Conservation (phyloP, 805 yeast genomes). For the Myxozyma kluyveri region DNA sequence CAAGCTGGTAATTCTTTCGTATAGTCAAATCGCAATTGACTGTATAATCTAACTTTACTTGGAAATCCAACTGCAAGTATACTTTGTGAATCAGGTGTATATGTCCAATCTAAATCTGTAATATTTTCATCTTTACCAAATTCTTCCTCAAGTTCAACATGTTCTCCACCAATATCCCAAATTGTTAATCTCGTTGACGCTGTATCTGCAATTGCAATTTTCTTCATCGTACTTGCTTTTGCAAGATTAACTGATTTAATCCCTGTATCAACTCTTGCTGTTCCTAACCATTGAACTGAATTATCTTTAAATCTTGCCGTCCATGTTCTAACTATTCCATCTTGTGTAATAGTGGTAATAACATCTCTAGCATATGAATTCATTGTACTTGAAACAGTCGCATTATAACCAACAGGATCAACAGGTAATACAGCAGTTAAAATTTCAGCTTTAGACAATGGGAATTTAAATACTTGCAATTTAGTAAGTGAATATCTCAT, state of each 20-base stretch:
- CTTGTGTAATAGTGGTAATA: conserved; percentile 55
- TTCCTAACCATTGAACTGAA: conserved; percentile 53
- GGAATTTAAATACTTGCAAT: conserved; percentile 29
- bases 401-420: conserved; percentile 63
- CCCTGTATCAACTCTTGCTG: conserved; percentile 54
- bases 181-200: conserved; percentile 53
- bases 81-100: conserved; percentile 61
- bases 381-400: conserved; percentile 39
- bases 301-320: conserved; percentile 39
- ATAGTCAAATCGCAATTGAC: conserved; percentile 85
- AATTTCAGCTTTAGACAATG: conserved; percentile 38
- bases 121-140: conserved; percentile 44
- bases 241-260: conserved; percentile 52
- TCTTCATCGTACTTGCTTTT: conserved; percentile 72
- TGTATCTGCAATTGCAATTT: conserved; percentile 69
- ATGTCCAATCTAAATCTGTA: conserved; percentile 85
- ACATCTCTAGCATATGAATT: conserved; percentile 46
- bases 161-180: conserved; percentile 74
- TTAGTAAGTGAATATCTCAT: conserved; percentile 2
- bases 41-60: conserved; percentile 60
- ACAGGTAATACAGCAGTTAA: conserved; percentile 41
- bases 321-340: conserved; percentile 52
- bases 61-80: conserved; percentile 78
- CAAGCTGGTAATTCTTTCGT: conserved; percentile 77
- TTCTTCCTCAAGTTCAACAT: conserved; percentile 47